Evolutionary conservation across 495 filamentous ascomycete species (phyloP), one percentile per base, ranked within the genome.

Genomic region (Aspergillus funiculosus): DNA sequence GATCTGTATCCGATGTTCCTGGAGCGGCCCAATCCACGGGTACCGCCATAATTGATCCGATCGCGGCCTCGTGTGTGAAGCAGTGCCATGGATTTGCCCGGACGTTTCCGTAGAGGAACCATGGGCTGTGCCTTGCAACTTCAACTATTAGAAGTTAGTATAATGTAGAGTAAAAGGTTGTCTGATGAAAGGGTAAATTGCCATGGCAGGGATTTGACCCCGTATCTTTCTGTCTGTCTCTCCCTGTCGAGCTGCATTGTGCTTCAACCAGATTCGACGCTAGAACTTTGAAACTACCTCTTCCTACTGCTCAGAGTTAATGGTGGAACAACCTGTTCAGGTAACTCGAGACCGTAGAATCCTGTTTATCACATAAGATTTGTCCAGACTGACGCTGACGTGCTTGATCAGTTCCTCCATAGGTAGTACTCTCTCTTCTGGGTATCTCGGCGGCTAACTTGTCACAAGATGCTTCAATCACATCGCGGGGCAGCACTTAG

Each of bases 51-150:
- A 39, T 20, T 46, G 46, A 57, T 50, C 54, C 50, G 53, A 51
- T 48, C 53, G 38, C 53, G 50, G 37, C 39, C 36, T 34, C 54
- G 46, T 34, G 54, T 57, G 54, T 48, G 50, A 37, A 43, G 32
- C 39, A 30, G 27, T 46, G 39, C 54, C 54, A 52, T 53, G 54
- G 54, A 20, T 53, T 41, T 26, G 6, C 27, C 54, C 54, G 51
- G 48, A 4, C 14, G 48, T 40, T 49, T 51, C 54, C 54, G 50
- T 44, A 9, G 13, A 31, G 14, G 28, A 48, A 20, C 46, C 29
- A 35, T 14, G 20, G 25, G 17, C 34, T 37, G 29, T 41, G 14
- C 8, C 32, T 38, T 11, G 5, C 6, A 9, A 30, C 10, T 13
- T 10, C 28, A 11, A 11, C 28, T 10, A 10, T 11, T 30, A 11